Evolutionary conservation across 805 yeast genomes (phyloP).

Genomic region (Pichia insulana): DNA sequence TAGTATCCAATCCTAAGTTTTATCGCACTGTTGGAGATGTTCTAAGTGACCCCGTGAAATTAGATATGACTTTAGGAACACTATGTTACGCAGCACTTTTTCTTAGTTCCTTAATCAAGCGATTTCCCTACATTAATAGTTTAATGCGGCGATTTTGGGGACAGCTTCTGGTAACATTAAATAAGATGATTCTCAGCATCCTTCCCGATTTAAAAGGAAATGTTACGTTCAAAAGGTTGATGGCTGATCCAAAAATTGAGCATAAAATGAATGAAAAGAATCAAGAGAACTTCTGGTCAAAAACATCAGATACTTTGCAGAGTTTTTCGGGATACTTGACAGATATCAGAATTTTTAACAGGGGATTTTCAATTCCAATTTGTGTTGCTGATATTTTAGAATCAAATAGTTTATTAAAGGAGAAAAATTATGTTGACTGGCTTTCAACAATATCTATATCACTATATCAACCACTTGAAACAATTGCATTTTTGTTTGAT

Average conservation of each 20-base stretch:
- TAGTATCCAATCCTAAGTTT: constrained; percentile 20
- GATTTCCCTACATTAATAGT: constrained; percentile 3
- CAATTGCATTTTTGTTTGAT: constrained; percentile 27
- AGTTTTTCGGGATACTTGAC: constrained; percentile 27
- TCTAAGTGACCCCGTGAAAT: constrained; percentile 19
- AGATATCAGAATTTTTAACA: constrained; percentile 29
- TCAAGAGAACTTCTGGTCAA: not conserved
- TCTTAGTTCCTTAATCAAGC: constrained; percentile 10
- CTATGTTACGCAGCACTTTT: constrained; percentile 26
- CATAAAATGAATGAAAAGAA: not conserved
- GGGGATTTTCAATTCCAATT: constrained; percentile 30
- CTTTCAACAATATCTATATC: constrained; percentile 12
- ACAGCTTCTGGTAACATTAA: not conserved
- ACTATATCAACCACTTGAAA: constrained; percentile 29
- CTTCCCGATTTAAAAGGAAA: too few relatives aligned
- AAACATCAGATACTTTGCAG: constrained; percentile 5
- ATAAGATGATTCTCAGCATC: not conserved
- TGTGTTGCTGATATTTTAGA: constrained; percentile 9
- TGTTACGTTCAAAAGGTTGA: too few relatives aligned
- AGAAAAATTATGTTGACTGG: constrained; percentile 9
- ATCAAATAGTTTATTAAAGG: constrained; percentile 2
- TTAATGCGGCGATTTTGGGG: not conserved
- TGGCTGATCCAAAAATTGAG: too few relatives aligned
- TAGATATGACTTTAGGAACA: constrained; percentile 28
- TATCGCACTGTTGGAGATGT: constrained; percentile 22